A percentile compares a stretch with the other conserved stretches of the same genome.
Evolutionary conservation across 495 filamentous ascomycete species (phyloP).

Genomic region (Neurospora hispaniola): DNA sequence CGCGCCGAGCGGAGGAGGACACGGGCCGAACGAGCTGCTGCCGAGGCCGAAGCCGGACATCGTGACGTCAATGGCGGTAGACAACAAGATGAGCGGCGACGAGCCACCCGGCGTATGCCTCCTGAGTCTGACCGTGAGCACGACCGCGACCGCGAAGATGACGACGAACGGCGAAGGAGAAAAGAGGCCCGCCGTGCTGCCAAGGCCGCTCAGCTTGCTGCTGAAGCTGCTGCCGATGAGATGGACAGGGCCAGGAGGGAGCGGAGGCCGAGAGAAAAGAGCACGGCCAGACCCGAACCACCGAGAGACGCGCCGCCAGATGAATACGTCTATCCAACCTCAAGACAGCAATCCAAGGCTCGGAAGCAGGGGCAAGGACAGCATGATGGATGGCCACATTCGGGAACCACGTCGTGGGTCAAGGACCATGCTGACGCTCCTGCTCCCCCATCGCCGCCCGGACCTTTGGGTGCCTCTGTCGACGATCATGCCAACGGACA

Average conservation of each 20-base stretch:
- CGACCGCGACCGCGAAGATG: conserved; percentile 17
- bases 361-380: conserved; percentile 24
- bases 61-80: conserved; percentile 22
- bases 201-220: conserved; percentile 9
- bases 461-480: conserved; percentile 14
- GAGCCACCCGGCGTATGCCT: conserved; percentile 10
- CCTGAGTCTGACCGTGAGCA: conserved; percentile 6
- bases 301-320: conserved; percentile 27
- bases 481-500: conserved; percentile 28
- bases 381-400: conserved; percentile 40
- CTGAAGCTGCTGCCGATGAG: neutral
- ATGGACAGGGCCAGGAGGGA: neutral
- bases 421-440: conserved; percentile 50
- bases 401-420: conserved; percentile 47
- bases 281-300: conserved; percentile 13
- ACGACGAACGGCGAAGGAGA: conserved; percentile 40
- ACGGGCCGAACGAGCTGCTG: conserved; percentile 31
- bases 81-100: conserved; percentile 14
- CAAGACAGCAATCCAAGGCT: conserved; percentile 19
- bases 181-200: conserved; percentile 36
- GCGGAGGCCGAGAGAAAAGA: conserved; percentile 12
- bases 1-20: conserved; percentile 32
- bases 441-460: conserved; percentile 29
- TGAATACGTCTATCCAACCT: conserved; percentile 31
- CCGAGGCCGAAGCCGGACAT: conserved; percentile 35